Percentiles rank a stretch among this genome's conserved stretches.
phyloP scores from a whole-genome alignment of 2,329 filamentous ascomycete species.

The Aspergillus quadricinctus region DNA sequence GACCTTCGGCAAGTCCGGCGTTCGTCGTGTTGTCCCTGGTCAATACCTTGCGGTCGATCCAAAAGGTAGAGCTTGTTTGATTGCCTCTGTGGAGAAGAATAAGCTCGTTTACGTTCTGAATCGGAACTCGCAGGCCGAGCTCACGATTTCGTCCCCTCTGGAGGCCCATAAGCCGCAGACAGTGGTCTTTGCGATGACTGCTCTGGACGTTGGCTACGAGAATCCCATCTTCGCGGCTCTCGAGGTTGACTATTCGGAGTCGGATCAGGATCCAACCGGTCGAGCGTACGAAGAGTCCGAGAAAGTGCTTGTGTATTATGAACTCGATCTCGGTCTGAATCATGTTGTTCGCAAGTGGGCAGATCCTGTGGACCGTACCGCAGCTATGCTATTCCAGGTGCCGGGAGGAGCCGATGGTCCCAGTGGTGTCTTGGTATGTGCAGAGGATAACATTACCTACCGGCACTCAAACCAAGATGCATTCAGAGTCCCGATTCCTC shows the following conservation, averaged over 20 bases:
- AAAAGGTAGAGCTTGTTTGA: slow-evolving; percentile 89
- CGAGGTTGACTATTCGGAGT: slow-evolving; percentile 88
- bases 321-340: slow-evolving; percentile 92
- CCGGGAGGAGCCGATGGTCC: slow-evolving; percentile 91
- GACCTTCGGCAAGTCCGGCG: slow-evolving; percentile 95
- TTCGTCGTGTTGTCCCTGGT: slow-evolving; percentile 87
- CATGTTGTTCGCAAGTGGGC: slow-evolving; percentile 97
- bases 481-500: slow-evolving; percentile 82
- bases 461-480: slow-evolving; percentile 92
- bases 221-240: slow-evolving; percentile 95
- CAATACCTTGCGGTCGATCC: slow-evolving; percentile 95
- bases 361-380: slow-evolving; percentile 83
- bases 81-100: slow-evolving; percentile 95
- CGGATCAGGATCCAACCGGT: slow-evolving; percentile 85
- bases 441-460: slow-evolving; percentile 92
- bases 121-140: slow-evolving; percentile 85
- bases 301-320: slow-evolving; percentile 93
- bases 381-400: slow-evolving; percentile 88
- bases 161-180: slow-evolving; percentile 94
- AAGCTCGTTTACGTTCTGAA: slow-evolving; percentile 99
- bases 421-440: slow-evolving; percentile 91
- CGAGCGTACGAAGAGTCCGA: slow-evolving; percentile 76
- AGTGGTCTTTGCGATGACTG: slow-evolving; percentile 80
- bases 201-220: slow-evolving; percentile 91
- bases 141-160: slow-evolving; percentile 93